phyloP scores from a whole-genome alignment of 352 stramenopile genomes.

The Pythium biforme region DNA sequence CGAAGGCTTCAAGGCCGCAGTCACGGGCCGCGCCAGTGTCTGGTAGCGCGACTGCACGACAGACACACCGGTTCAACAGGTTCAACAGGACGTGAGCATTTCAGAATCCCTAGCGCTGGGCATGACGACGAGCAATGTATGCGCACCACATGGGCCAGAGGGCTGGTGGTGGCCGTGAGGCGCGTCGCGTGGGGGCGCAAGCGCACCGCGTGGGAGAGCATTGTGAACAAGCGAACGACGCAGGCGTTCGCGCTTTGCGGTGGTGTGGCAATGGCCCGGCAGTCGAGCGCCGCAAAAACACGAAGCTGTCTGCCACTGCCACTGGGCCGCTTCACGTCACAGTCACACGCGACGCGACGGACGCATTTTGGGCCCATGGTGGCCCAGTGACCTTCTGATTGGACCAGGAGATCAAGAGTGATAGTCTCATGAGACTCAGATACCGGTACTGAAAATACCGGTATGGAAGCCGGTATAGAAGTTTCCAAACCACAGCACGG shows the following conservation, averaged over 20 bases:
- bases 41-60: constrained; percentile 47
- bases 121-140: no score
- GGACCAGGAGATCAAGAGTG: background rate
- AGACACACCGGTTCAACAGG: no score
- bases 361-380: background rate
- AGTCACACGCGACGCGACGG: background rate
- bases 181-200: constrained; percentile 19
- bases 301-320: constrained; percentile 14
- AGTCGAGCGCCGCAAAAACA: constrained; percentile 38
- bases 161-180: constrained; percentile 10
- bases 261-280: constrained; percentile 18
- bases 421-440: no score
- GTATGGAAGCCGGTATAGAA: no score
- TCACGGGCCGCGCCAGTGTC: constrained; percentile 48
- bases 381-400: background rate
- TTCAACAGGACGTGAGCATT: no score
- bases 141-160: constrained; percentile 2
- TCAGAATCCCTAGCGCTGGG: no score
- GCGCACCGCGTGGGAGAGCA: constrained; percentile 44
- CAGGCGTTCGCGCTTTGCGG: background rate
- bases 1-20: constrained; percentile 32
- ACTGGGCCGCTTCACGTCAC: background rate
- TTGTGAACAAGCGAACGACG: constrained; percentile 17
- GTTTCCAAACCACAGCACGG: no score
- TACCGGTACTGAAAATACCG: no score